Percentiles rank a stretch among this genome's conserved stretches.
Conservation (phyloP, 768 basidiomycete genomes). For the Agaricus subrufescens region DNA sequence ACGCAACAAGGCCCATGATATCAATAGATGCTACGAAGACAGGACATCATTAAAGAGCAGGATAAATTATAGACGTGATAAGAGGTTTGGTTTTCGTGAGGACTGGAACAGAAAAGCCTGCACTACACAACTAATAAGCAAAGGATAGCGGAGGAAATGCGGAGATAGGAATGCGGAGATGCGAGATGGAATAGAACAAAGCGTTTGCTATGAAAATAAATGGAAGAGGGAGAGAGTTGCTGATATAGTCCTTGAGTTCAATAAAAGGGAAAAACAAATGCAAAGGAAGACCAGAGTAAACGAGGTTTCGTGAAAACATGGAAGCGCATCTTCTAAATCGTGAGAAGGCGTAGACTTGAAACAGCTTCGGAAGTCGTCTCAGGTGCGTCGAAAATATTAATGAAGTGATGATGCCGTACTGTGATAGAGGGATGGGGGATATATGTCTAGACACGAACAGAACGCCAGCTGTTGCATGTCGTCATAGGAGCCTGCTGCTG, state of each 20-base stretch:
- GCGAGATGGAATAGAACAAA: constrained; percentile 8
- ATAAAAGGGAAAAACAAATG: constrained; percentile 9
- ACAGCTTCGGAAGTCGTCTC: constrained; percentile 19
- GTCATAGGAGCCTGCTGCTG: constrained; percentile 23
- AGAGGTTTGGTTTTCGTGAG: constrained; percentile 9
- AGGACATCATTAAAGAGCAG: constrained; percentile 4
- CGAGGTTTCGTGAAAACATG: constrained; percentile 18
- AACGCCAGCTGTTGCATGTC: constrained; percentile 51
- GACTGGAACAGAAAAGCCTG: neutral
- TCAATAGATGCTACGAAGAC: constrained; percentile 2
- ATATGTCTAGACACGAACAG: constrained; percentile 39
- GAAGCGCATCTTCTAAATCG: constrained; percentile 9
- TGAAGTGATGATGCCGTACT: constrained; percentile 9
- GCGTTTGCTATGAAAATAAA: constrained; percentile 7
- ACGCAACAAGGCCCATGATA: constrained; percentile 5
- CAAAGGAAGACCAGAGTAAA: constrained; percentile 16
- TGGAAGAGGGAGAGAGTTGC: constrained; percentile 6
- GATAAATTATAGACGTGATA: constrained; percentile 4
- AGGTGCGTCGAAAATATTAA: constrained; percentile 17
- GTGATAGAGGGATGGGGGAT: constrained; percentile 4
- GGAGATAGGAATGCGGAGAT: constrained; percentile 12
- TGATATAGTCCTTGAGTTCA: constrained; percentile 12
- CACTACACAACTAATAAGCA: constrained; percentile 6
- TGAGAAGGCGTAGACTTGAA: constrained; percentile 12
- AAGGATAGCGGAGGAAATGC: constrained; percentile 1